phyloP scores from a whole-genome alignment of 306 rosid genomes.

The Acacia confusa region DNA sequence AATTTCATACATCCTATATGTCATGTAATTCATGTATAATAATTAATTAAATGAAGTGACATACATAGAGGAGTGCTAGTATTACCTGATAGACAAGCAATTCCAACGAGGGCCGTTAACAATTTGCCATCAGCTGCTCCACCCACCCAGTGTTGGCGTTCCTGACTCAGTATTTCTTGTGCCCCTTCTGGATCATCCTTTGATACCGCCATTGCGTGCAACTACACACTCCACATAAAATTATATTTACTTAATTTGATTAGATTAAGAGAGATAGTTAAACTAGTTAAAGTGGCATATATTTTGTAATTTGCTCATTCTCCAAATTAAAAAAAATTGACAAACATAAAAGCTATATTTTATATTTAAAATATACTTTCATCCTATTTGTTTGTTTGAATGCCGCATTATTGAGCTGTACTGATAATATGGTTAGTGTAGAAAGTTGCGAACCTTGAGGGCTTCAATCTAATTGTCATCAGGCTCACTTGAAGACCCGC shows the following conservation, averaged over 20 bases:
- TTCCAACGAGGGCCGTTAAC: not conserved
- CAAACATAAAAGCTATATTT: too few species aligned
- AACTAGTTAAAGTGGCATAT: too few species aligned
- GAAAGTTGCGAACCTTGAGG: conserved; percentile 29
- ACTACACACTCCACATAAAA: not conserved
- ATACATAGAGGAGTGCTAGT: too few species aligned
- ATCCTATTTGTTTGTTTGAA: not conserved
- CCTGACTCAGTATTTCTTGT: not conserved
- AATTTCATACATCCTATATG: too few species aligned
- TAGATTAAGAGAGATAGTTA: too few species aligned
- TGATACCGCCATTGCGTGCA: not conserved
- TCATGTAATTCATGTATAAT: too few species aligned
- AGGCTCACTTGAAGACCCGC: not conserved
- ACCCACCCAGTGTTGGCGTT: not conserved
- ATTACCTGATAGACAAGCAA: not conserved
- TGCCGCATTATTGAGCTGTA: not conserved
- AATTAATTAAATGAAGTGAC: too few species aligned
- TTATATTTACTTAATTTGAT: not conserved
- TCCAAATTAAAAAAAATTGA: too few species aligned
- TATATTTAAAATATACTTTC: too few species aligned
- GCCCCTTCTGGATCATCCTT: not conserved
- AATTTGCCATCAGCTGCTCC: not conserved
- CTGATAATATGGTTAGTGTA: not conserved
- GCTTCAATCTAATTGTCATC: fast-evolving
- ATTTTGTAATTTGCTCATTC: too few species aligned